Evolutionary conservation across 306 rosid species (phyloP).

Genomic region (Cucurbita pepo): DNA sequence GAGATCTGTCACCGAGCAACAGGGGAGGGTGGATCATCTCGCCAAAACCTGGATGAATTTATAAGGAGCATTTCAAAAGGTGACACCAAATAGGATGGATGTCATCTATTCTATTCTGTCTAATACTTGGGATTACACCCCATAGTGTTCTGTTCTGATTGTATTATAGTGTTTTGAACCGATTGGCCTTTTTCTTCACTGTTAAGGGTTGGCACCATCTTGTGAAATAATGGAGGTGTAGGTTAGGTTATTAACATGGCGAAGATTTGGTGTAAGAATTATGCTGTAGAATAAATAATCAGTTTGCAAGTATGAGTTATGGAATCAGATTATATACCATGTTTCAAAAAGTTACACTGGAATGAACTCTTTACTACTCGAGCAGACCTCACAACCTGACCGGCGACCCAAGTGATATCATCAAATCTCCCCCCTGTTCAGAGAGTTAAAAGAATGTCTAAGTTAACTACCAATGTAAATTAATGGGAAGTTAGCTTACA

Average conservation of each 20-base stretch:
- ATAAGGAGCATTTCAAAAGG: slow-evolving; percentile 15
- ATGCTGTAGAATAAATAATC: not conserved
- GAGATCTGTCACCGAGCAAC: slow-evolving; percentile 10
- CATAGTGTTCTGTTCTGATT: not conserved
- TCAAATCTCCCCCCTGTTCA: slow-evolving; percentile 79
- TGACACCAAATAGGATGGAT: not conserved
- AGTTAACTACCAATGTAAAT: slow-evolving; percentile 1
- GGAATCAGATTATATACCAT: not conserved
- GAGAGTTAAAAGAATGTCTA: not conserved
- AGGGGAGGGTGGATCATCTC: slow-evolving; percentile 20
- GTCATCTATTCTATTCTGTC: not conserved
- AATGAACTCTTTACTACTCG: no score
- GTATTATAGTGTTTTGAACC: not conserved
- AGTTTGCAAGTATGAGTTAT: not conserved
- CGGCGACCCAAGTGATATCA: slow-evolving; percentile 66
- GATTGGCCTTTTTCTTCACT: not conserved
- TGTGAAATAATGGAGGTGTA: not conserved
- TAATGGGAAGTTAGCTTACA: not conserved
- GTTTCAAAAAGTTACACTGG: no score
- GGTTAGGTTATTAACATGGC: not conserved
- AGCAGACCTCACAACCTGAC: slow-evolving; percentile 67
- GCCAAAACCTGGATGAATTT: slow-evolving; percentile 23
- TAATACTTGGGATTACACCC: not conserved
- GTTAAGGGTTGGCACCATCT: not conserved
- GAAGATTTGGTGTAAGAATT: not conserved